Base-by-base conservation (phyloP, 306 rosid species). In the Sphenostylis stenocarpa region DNA sequence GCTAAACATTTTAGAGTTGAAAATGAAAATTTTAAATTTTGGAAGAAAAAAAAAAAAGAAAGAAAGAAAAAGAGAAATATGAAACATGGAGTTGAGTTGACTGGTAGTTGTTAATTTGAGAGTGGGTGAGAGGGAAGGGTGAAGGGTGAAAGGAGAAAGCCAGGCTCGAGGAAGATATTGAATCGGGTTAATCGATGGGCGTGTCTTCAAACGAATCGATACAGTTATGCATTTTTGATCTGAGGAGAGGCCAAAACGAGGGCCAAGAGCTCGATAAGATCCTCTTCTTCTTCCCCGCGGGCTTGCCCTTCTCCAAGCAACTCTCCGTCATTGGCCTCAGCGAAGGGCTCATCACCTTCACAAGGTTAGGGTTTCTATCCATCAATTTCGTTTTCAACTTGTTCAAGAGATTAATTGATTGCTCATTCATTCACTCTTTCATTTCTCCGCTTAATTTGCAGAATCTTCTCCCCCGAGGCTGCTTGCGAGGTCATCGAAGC, bases 241-340 rank as follows among this genome's bases (percentile, higher is more conserved):
- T 93, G 82, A 71, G 89, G 69, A 91, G 99, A 82, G 99, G 99
- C 17, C 99, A 96, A 78, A 87, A 89, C 52, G 99, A 92, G 84
- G 98, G 99, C 7, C 93, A 96, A 73, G 99, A 96, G 75, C 85
- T 96, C 76, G 99, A 96, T 44, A 96, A 96, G 93, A 92, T 96
- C 31, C 63, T 96, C 57, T 96, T 92, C 82, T 92, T 96, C 90
- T 92, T 85, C 83, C 98, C 98, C 36, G 81, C 97, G 0, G 94
- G 84, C 80, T 81, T 89, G 49, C 90, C 99, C 67, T 89, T 96
- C 81, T 89, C 99, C 6, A 82, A 88, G 65, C 97, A 92, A 66
- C 94, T 91, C 44, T 92, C 95, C 53, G 89, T 96, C 14, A 88
- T 96, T 53, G 99, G 99, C 51, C 98, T 96, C 78, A 96, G 98